Evolutionary conservation across 129 eudicot species (phyloP), one percentile per base, ranked within the genome.

Genomic region (Cynara cardunculus): DNA sequence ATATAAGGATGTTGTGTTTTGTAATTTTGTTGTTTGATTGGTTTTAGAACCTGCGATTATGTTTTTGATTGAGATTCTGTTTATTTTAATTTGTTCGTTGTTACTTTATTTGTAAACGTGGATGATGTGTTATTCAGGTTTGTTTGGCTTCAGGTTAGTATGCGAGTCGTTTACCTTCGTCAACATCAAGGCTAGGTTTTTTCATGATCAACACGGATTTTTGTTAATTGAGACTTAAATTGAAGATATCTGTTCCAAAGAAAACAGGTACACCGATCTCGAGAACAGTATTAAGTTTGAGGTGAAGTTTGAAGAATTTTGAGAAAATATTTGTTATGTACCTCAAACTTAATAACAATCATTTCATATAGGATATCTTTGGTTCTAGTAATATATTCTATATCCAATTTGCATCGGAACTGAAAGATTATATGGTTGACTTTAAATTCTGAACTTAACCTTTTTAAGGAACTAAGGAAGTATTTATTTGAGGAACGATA

Each of bases 11-110:
- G 61, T 53, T 49, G 13, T 71, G 35, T 19, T 53, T 34, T 19
- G 66, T 56, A 28, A 56, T 69, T 32, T 35, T 70, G n/a, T 31
- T 25, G 26, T 11, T 32, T 71, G 16, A 71, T 34, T 35, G 56
- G 75, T 82, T 76, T 56, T 35, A 69, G 72, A 25, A 69, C 56
- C 66, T 76, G 68, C 19, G 56, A 59, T 61, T 12, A 27, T 21
- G 27, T 19, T 9, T 64, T 64, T 21, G 27, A 9, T 64, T 21
- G 10, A 39, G 24, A 0, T 62, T 26, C 28, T 61, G 16, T 81
- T 81, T 46, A 39, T 72, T 41, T 37, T 39, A 62, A 8, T 37
- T 7, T 30, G 25, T 39, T 73, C 24, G 39, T 69, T 31, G 73
- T 35, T 53, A 34, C 67, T 67, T 30, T 46, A 14, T 19, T 0